Evolutionary conservation across 768 basidiomycete genomes (phyloP), one percentile per base, ranked within the genome.

Genomic region (Naganishia vaughanmartiniae): DNA sequence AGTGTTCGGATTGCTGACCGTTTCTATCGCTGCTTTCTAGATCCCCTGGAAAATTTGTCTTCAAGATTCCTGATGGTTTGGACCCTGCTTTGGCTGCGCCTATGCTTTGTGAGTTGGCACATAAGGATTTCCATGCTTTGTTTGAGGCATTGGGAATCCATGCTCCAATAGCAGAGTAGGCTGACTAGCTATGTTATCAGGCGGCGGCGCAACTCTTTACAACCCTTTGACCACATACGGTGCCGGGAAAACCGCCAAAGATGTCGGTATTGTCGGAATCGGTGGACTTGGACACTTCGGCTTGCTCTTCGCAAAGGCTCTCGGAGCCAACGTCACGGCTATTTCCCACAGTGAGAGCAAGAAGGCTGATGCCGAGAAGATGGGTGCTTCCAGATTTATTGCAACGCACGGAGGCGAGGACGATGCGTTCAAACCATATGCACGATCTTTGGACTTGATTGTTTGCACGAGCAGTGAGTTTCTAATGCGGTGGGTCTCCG

Each of bases 41-140:
- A 73, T 66, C 78, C 71, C 39, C 70, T 70, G 58, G 69, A 15
- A 78, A 77, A 87, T 80, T 91, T 87, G 46, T 82, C 79, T 76
- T 89, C 84, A 68, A 90, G 74, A 45, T 89, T 86, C 89, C 89
- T 87, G 17, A 89, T 78, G n/a, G 84, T 82, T 66, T 85, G 83
- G 70, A 88, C 81, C 76, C 83, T 81, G 46, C 77, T 2, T 46
- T 73, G 14, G 79, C 78, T 11, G 79, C 79, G 24, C 78, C 79
- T 1, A 75, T 79, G 72, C 69, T 80, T 30, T 80, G 79, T 70
- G 51, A 66, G 60, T n/a, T n/a, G n/a, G n/a, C n/a, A n/a, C n/a
- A n/a, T n/a, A n/a, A n/a, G n/a, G n/a, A n/a, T n/a, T n/a, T n/a
- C n/a, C n/a, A n/a, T n/a, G n/a, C n/a, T n/a, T n/a, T n/a, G n/a